These are phyloP conservation scores for Tricholoma saponaceum DNA, from an alignment of 768 basidiomycete species.

Conservation along the genomic window DNA sequence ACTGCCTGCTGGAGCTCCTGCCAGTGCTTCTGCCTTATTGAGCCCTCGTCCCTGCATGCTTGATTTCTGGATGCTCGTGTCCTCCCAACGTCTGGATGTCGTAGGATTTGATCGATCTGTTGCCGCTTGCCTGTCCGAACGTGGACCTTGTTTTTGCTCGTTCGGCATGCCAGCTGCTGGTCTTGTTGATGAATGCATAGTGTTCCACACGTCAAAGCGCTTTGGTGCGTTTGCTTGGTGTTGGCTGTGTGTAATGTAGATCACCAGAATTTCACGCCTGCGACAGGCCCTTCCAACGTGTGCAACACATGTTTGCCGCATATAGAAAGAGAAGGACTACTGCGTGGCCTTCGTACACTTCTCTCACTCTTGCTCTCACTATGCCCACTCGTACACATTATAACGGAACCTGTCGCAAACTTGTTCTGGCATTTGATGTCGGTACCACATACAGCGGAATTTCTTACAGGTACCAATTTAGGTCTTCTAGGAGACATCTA, in stretches of 20 bases:
- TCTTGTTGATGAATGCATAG: too few relatives aligned
- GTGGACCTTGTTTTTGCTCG: too few relatives aligned
- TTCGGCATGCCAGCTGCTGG: too few relatives aligned
- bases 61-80: not conserved
- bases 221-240: too few relatives aligned
- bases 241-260: not conserved
- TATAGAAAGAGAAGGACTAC: not conserved
- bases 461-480: slow-evolving; percentile 28
- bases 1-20: too few relatives aligned
- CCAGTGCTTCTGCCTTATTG: too few relatives aligned
- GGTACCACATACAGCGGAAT: slow-evolving; percentile 48
- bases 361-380: not conserved
- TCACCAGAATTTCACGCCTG: not conserved
- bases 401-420: slow-evolving; percentile 32
- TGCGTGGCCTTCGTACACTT: not conserved
- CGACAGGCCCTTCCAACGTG: not conserved
- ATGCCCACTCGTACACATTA: slow-evolving; percentile 27
- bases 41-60: not conserved
- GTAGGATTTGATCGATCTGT: not conserved
- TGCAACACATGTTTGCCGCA: not conserved
- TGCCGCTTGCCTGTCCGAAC: too few relatives aligned
- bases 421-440: slow-evolving; percentile 45
- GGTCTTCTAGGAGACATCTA: not conserved
- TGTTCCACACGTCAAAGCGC: too few relatives aligned
- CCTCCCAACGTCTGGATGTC: not conserved